Conservation (phyloP, 768 basidiomycete genomes). For the Termitomyces sp. region DNA sequence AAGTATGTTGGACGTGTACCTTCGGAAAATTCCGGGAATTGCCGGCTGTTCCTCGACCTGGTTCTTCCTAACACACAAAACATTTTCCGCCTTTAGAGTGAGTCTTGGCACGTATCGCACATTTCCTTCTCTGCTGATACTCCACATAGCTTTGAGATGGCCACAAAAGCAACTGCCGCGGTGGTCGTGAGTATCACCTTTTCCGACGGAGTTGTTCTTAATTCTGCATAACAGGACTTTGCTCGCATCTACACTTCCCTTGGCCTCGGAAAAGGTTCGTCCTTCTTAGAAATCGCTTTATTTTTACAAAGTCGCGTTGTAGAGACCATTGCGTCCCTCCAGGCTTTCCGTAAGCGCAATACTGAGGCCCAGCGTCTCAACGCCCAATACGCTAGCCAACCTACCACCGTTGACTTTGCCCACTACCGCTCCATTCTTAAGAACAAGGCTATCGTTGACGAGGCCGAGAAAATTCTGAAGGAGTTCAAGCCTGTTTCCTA, state of each 20-base stretch:
- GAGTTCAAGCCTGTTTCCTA: slow-evolving; percentile 94
- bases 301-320: slow-evolving; percentile 8
- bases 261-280: slow-evolving; percentile 81
- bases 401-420: slow-evolving; percentile 82
- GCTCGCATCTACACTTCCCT: slow-evolving; percentile 77
- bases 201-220: background rate
- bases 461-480: slow-evolving; percentile 84
- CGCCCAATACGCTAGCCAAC: slow-evolving; percentile 56
- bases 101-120: slow-evolving; percentile 11
- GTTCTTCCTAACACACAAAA: slow-evolving; percentile 18
- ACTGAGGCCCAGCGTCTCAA: slow-evolving; percentile 77
- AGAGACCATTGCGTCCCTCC: slow-evolving; percentile 89
- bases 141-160: slow-evolving; percentile 37
- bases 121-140: slow-evolving; percentile 6
- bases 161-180: slow-evolving; percentile 64
- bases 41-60: slow-evolving; percentile 25
- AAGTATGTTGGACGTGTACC: background rate
- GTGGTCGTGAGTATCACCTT: slow-evolving; percentile 46
- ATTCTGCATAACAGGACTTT: slow-evolving; percentile 55
- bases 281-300: background rate
- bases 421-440: slow-evolving; percentile 90
- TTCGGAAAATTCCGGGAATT: slow-evolving; percentile 31
- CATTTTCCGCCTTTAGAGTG: slow-evolving; percentile 14
- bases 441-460: slow-evolving; percentile 88
- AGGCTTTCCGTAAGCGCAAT: slow-evolving; percentile 96